Conservation (phyloP, 2,329 filamentous ascomycete species). For the Sclerotinia sclerotiorum region DNA sequence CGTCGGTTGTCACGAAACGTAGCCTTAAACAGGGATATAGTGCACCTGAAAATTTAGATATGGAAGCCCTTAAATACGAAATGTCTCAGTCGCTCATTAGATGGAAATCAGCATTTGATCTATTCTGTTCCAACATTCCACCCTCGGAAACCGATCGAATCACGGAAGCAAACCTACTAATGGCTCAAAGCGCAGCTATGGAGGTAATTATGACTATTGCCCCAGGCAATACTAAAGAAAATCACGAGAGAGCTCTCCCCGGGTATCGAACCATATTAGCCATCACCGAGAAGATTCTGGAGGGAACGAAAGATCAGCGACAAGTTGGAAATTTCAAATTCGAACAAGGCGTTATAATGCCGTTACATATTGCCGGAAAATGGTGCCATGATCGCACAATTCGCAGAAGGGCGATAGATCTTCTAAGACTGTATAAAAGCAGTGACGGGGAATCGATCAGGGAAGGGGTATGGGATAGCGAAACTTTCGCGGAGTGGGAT, state of each 20-base stretch:
- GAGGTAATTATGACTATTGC: background rate
- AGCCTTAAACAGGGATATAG: background rate
- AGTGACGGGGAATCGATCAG: conserved; percentile 15
- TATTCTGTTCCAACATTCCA: background rate
- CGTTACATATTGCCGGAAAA: conserved; percentile 7
- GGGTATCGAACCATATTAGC: conserved; percentile 1
- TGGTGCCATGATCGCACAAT: conserved; percentile 9
- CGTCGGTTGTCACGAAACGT: background rate
- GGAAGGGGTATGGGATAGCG: conserved; percentile 20
- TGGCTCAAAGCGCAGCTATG: conserved; percentile 10
- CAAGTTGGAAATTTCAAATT: conserved; percentile 17
- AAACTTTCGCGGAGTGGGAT: conserved; percentile 8
- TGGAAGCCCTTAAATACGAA: background rate
- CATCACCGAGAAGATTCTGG: background rate
- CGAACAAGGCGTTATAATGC: conserved; percentile 13
- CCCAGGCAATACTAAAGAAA: background rate
- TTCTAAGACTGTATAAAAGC: conserved; percentile 5
- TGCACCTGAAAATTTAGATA: background rate
- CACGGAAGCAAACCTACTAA: background rate
- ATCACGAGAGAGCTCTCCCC: background rate
- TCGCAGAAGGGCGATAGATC: background rate
- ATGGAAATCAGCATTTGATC: conserved; percentile 8
- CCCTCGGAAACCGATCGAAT: background rate
- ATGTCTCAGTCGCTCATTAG: background rate
- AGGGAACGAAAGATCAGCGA: conserved; percentile 2